These are phyloP conservation scores for Acanthamoeba royreba DNA, from an alignment of 208 protist genomes.

Conservation along the genomic window DNA sequence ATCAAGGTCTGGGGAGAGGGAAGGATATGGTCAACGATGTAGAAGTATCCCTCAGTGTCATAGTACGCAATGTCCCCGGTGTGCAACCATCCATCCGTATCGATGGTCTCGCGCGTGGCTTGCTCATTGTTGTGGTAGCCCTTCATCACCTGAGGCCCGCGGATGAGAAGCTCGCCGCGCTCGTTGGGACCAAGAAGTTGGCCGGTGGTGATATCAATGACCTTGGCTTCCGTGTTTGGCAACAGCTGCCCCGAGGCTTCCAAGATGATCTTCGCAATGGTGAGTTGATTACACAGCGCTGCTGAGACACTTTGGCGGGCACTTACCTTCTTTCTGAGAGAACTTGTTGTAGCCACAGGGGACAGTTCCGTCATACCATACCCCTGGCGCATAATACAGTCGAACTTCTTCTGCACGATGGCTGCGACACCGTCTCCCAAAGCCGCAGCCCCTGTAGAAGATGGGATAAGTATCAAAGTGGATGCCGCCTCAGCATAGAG, in stretches of 20 bases:
- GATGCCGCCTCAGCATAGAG: too few species aligned
- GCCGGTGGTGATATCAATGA: not conserved
- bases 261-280: too few species aligned
- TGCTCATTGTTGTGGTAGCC: not conserved
- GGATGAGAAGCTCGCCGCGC: not conserved
- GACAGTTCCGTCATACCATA: slow-evolving; percentile 85
- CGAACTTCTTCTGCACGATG: slow-evolving; percentile 49
- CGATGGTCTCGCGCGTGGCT: not conserved
- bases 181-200: not conserved
- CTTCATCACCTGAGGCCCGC: not conserved
- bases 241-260: too few species aligned
- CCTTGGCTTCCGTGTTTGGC: not conserved
- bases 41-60: not conserved
- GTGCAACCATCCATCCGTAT: not conserved
- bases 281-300: too few species aligned
- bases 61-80: not conserved
- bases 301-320: not conserved
- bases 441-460: slow-evolving; percentile 69
- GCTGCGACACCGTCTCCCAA: slow-evolving; percentile 64
- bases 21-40: not conserved
- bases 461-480: too few species aligned
- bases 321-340: not conserved
- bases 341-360: slow-evolving; percentile 62
- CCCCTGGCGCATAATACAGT: slow-evolving; percentile 68
- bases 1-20: too few species aligned